Base-by-base conservation (phyloP, 108 stramenopile species). In the Cyclostephanos invisitatus region DNA sequence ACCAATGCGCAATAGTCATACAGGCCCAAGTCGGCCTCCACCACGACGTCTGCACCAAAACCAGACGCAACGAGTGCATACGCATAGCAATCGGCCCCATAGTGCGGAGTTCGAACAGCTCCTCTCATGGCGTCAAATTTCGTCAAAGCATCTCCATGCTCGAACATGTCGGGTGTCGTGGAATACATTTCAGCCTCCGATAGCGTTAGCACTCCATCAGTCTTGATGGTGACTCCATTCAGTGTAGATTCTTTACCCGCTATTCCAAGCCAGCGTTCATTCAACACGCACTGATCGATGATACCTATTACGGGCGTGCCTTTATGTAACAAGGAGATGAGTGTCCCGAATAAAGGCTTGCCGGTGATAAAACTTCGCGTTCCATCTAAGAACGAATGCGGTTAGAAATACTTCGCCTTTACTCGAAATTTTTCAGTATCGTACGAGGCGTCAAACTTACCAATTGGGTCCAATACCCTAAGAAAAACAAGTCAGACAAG, bases 11-110 rank as follows among this genome's bases (percentile, higher is more conserved):
- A 72, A 65, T 77, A 77, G 48, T 77, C 77, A 58, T 77, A 77
- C 28, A 73, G 49, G 11, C 66, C 64, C 53, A 77, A 32, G 35
- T 71, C 77, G n/a, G 72, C 72, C 38, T 77, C 77, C 28, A 67
- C 42, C 18, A 77, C 77, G 22, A 71, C 38, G 17, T 75, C 70
- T 2, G 75, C 70, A 15, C 75, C 75, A 22, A 67, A 73, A 2
- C 77, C 77, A 17, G 77, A 77, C 22, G 77, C 77, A 20, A 72
- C 65, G 12, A 77, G 58, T 10, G 72, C 77, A 68, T 77, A 77
- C 20, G 60, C 72, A 59, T 77, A 77, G 46, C 77, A 77, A 68
- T 77, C 77, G 22, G 72, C 70, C 6, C 77, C 77, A 24, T 73
- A 77, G 14, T 67, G 65, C 2, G 62, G 35, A 8, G 72, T 73